Base-by-base conservation (phyloP, 192 early-diverging fungal species). In the Linnemannia elongata region DNA sequence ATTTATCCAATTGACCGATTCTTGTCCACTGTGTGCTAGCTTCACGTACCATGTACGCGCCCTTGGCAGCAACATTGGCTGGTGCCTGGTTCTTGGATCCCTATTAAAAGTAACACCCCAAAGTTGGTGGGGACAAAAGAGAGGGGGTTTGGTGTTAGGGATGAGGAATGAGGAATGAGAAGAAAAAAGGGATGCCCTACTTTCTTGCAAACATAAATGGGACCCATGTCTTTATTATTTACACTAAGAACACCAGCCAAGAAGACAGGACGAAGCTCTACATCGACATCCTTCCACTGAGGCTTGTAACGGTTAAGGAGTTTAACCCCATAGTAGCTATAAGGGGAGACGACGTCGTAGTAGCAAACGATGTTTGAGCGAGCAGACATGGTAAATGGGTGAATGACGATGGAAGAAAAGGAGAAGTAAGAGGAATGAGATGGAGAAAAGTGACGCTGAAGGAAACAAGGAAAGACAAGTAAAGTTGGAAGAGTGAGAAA, bases 341-440 rank as follows among this genome's bases (percentile, higher is more conserved):
- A 87, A 27, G 85, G 85, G 9, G 85, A 87, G 18, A 87, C 85
- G n/a, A 81, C 38, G 73, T 87, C 85, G 33, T 44, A 87, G 42
- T 81, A 87, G 38, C 79, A 77, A 52, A 74, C 22, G 54, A 87
- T 78, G 72, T 72, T 87, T 72, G 78, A 33, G 36, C 63, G 70
- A 18, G 76, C 44, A 30, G 79, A 3, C 85, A 87, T 87, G 41
- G 30, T 49, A n/a, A 20, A 22, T n/a, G 35, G 41, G 27, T 27
- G 27, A 73, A 72, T 39, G 69, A 75, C 9, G 44, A 42, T 22
- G n/a, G 33, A 66, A 27, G 27, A 35, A 30, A 66, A 33, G 30
- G 27, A 33, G 33, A 10, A 13, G 13, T 33, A 13, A n/a, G 69
- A 15, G 1, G 69, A 71, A 41, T 33, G 42, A 17, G 38, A 22